Evolutionary conservation across 768 basidiomycete species (phyloP).

Genomic region (Agaricus blazei): DNA sequence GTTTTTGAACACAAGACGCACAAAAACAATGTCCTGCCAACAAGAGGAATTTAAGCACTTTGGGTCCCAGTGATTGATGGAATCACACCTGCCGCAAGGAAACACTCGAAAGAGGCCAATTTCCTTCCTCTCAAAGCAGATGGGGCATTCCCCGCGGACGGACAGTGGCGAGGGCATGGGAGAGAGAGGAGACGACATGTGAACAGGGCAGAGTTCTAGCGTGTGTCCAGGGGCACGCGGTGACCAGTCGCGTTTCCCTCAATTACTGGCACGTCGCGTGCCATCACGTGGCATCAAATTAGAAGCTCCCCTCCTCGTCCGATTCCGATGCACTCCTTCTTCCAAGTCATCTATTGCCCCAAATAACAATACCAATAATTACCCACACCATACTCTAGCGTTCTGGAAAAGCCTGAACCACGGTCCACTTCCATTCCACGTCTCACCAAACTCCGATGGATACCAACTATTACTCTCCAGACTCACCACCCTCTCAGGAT

Average conservation of each 20-base stretch:
- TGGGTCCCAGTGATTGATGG: neutral
- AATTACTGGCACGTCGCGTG: too few relatives aligned
- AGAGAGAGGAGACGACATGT: constrained; percentile 1
- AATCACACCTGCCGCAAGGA: constrained; percentile 26
- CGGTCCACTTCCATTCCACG: constrained; percentile 78
- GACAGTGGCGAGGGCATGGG: constrained; percentile 3
- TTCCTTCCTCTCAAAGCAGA: constrained; percentile 23
- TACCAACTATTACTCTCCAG: constrained; percentile 93
- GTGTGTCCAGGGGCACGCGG: neutral
- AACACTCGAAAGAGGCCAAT: constrained; percentile 24
- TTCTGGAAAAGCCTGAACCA: constrained; percentile 97
- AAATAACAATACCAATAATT: neutral
- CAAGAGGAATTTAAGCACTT: too few relatives aligned
- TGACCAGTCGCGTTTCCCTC: too few relatives aligned
- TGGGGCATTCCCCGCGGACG: constrained; percentile 11
- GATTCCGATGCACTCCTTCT: too few relatives aligned
- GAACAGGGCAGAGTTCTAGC: neutral
- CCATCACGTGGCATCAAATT: too few relatives aligned
- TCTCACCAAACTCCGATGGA: constrained; percentile 47
- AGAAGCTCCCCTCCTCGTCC: too few relatives aligned
- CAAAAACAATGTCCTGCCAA: constrained; percentile 40
- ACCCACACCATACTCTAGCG: constrained; percentile 64
- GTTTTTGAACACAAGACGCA: constrained; percentile 21
- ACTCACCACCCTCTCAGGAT: constrained; percentile 83
- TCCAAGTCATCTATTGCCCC: too few relatives aligned